These are phyloP conservation scores for Phyllostachys edulis DNA, from an alignment of 176 grass and related monocot genomes.

Conservation along the genomic window DNA sequence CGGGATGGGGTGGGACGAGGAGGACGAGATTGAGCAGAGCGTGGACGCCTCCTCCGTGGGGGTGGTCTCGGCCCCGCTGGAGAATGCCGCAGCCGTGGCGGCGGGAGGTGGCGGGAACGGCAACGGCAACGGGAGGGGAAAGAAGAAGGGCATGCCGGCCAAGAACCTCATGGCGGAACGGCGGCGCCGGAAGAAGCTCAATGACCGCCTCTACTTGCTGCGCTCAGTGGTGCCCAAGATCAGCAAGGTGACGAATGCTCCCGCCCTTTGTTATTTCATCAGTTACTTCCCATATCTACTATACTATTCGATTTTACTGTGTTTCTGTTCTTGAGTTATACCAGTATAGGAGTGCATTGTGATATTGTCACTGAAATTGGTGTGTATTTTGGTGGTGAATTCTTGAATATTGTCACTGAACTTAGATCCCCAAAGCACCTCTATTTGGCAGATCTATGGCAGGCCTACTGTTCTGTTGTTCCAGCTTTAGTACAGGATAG, in stretches of 20 bases:
- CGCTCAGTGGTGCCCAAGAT: constrained; percentile 88
- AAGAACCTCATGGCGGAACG: constrained; percentile 92
- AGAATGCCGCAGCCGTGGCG: constrained; percentile 35
- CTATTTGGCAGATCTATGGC: constrained; percentile 28
- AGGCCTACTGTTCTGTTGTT: not conserved
- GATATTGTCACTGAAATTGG: not conserved
- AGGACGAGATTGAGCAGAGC: constrained; percentile 48
- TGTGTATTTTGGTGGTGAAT: constrained; percentile 22
- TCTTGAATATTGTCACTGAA: constrained; percentile 8
- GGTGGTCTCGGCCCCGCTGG: constrained; percentile 34
- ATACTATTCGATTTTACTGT: not conserved
- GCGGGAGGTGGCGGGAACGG: constrained; percentile 24
- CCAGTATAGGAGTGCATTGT: not conserved
- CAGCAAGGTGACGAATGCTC: constrained; percentile 55
- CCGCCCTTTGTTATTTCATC: not conserved
- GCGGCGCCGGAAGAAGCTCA: constrained; percentile 77
- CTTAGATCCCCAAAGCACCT: constrained; percentile 11
- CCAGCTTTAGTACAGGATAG: not conserved
- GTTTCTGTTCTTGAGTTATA: constrained; percentile 15
- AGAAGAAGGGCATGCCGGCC: constrained; percentile 76
- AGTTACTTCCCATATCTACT: not conserved
- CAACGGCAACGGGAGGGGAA: constrained; percentile 42
- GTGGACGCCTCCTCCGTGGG: constrained; percentile 55
- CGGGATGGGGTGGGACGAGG: constrained; percentile 35
- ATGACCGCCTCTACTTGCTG: constrained; percentile 80